Base-by-base conservation (phyloP, 2,329 filamentous ascomycete genomes). In the Atkinsonella hypoxylon region DNA sequence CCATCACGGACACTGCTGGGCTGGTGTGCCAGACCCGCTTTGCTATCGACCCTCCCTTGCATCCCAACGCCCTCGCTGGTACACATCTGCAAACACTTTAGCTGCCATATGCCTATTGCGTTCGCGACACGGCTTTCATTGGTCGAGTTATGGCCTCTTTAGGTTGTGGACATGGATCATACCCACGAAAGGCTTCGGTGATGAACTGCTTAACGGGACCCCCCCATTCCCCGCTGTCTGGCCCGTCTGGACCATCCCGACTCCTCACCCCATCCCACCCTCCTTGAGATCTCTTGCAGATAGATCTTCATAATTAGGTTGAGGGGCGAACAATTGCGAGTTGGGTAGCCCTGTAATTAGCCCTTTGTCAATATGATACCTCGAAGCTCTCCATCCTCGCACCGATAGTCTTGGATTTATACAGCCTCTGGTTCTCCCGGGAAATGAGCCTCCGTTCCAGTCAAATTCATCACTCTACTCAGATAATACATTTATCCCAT, bases 401-500 rank as follows among this genome's bases (percentile, higher is more conserved):
- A 58, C 57, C 62, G 56, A 58, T 59, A 54, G 65, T 66, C 63
- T 67, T 63, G 64, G 64, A 64, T 66, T 65, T 67, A 67, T 66
- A 66, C 61, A 62, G 54, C 58, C 59, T 58, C 59, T 56, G 52
- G 55, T 63, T 62, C 63, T 62, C 59, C 64, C 53, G 50, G 57
- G 56, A 56, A 54, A 56, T 53, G 41, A 41, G 43, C 55, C 58
- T 62, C 56, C 67, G 65, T 70, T 67, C 67, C 67, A 69, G 66
- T 68, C 59, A 53, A 56, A 52, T 54, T 55, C 59, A 56, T 63
- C 58, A 60, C 59, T 63, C 63, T 59, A 54, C 56, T 59, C 59
- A 55, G 58, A 62, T 60, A 61, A 62, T 69, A 69, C 66, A 67
- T 67, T 58, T 68, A 69, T 67, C 63, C 64, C 64, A 63, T 64